Evolutionary conservation across 352 stramenopile species (phyloP), one percentile per base, ranked within the genome.

Genomic region (Pythium rhizo-oryzae): DNA sequence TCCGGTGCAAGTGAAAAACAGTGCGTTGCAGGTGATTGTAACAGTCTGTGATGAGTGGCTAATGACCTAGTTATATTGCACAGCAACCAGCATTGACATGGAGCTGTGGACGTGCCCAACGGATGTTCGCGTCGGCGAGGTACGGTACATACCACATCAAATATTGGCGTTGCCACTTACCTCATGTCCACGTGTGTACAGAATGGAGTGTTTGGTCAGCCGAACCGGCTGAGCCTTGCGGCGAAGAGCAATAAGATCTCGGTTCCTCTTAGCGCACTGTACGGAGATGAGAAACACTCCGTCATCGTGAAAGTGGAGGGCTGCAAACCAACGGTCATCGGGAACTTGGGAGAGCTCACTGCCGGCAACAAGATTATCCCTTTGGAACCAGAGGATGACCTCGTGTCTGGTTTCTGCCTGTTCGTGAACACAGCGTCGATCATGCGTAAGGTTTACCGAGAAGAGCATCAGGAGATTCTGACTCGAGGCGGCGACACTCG

Each of bases 1-100:
- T 21, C 87, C 88, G 8, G 89, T 96, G 4, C 89, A 96, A 67
- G 65, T 97, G 21, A 97, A 96, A 64, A 97, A 97, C 68, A 81
- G 85, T 89, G 79, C 44, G 75, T 81, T 56, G 24, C 2, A 24
- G 28, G 16, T 33, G 28, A 33, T 6, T 33, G 6, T 6, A 2
- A 8, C 24, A 8, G 12, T n/a, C 3, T 43, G 16, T 8, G 15
- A n/a, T 52, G 56, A 62, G 41, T 16, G 43, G 44, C 33, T 58
- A 11, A 21, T 21, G 43, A 4, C 21, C 16, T 19, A 52, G n/a
- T n/a, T 37, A 41, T 12, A 23, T 47, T 50, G 53, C 44, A 21
- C n/a, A 93, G 85, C 83, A 24, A 94, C 87, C 23, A 90, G 68
- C 15, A 81, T 96, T 56, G 82, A 92, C 43, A 91, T 96, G 80